Base-by-base conservation (phyloP, 2,329 filamentous ascomycete species). In the Beauveria scarabaeidicola region DNA sequence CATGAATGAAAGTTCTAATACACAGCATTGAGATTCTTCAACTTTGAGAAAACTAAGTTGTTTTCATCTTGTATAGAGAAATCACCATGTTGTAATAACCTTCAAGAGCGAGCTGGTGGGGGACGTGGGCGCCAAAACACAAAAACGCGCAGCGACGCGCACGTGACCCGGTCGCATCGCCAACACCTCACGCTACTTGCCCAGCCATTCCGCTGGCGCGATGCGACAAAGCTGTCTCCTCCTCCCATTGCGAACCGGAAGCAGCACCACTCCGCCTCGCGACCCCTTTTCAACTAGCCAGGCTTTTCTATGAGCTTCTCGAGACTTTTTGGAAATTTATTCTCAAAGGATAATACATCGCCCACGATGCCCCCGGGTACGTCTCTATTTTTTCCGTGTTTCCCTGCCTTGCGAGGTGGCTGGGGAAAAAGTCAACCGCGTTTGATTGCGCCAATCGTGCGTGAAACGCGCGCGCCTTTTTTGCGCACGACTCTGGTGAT, bases 321-420 rank as follows among this genome's bases (percentile, higher is more conserved):
- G 43, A 60, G 32, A 3, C 19, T 60, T 44, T 51, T 60, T 23
- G 52, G 52, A 15, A 56, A 56, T 48, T n/a, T 55, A 36, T 55
- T 56, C 44, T 27, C 38, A 8, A 50, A 27, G 23, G 25, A 38
- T 9, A 41, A 25, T 17, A 21, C 55, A 44, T 36, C 52, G 52
- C 38, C 32, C 58, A 21, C 32, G 36, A 56, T 60, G 58, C 58
- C 58, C 23, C 58, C 58, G 8, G 58, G 58, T 60, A 60, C 19
- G 58, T 52, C n/a, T 23, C 10, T 15, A 1, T 23, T 19, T 29
- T 27, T 13, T 29, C n/a, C 27, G 7, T 56, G 13, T 17, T 32
- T 27, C n/a, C 32, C n/a, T 41, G 47, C 40, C 3, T 3, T 21
- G 15, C 6, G 9, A 21, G 25, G 43, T 41, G 21, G 47, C n/a